Evolutionary conservation across 139 green algal genomes (phyloP), one percentile per base, ranked within the genome.

Genomic region (Chlamydomonas schloesseri): DNA sequence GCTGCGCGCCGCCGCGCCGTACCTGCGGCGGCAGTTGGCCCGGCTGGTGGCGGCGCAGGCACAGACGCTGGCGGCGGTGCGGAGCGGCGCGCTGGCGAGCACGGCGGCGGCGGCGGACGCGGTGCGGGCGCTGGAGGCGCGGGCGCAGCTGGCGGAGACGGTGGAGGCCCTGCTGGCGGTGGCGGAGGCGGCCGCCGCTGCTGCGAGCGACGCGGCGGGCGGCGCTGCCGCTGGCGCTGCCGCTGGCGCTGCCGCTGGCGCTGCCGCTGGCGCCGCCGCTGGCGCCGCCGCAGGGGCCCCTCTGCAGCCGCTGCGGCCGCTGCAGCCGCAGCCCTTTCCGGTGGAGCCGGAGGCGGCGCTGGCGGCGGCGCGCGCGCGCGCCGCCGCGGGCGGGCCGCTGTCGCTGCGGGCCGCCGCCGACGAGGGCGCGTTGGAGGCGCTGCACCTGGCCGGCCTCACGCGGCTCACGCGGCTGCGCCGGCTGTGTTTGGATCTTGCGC

Each of bases 401-500:
- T n/a, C n/a, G n/a, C 36, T 83, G 76, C 76, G 76, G 14, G 8
- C 9, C 11, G 37, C 14, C 1, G 76, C 76, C 0, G 76, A 83
- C 60, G 76, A 83, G 37, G 76, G 9, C 0, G 34, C 36, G 60
- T 26, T 83, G 11, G 10, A 31, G 76, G 4, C 23, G 36, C 36
- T 42, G 15, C 23, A 50, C 47, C 76, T 83, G 58, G 29, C 1
- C 8, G n/a, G 64, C 18, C 64, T 84, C 1, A 65, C 46, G 42
- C 64, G 78, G 18, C 46, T 84, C 6, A 84, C 46, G 18, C 29
- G 65, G 8, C 65, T 84, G 64, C 64, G 64, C 8, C 37, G 58
- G 64, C 64, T 84, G 78, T 84, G 78, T 46, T n/a, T 84, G n/a
- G 78, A 84, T 46, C 46, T 84, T 0, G 36, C 18, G 36, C 58